Evolutionary conservation across 106 monocot genomes (phyloP).

Genomic region (Dendrobium huoshanense): DNA sequence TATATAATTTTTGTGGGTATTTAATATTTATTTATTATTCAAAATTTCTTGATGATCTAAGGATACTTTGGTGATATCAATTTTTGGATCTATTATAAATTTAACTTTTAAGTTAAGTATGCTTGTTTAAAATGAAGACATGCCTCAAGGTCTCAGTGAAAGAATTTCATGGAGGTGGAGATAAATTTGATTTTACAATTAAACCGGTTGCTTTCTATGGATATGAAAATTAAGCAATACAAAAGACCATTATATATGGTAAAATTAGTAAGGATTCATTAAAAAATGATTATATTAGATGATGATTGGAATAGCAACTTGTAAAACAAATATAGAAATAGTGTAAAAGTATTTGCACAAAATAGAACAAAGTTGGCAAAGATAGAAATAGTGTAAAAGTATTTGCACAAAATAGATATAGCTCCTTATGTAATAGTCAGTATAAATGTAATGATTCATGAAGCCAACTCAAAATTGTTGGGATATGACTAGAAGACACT

Average conservation of each 20-base stretch:
- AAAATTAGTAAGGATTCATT: neutral
- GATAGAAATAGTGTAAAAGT: neutral
- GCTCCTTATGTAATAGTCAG: neutral
- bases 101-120: neutral
- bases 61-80: neutral
- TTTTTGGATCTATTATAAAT: neutral
- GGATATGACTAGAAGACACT: neutral
- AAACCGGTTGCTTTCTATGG: neutral
- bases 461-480: neutral
- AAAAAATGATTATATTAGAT: neutral
- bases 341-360: neutral
- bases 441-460: neutral
- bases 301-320: too few species aligned
- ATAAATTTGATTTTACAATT: neutral
- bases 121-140: neutral
- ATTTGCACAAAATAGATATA: neutral
- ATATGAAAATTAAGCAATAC: neutral
- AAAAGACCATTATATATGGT: neutral
- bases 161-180: neutral
- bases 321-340: neutral
- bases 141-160: neutral
- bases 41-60: neutral
- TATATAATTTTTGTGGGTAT: neutral
- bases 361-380: neutral
- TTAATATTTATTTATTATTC: neutral